Conservation (phyloP, 768 basidiomycete genomes). For the Leccinum rimulosum region DNA sequence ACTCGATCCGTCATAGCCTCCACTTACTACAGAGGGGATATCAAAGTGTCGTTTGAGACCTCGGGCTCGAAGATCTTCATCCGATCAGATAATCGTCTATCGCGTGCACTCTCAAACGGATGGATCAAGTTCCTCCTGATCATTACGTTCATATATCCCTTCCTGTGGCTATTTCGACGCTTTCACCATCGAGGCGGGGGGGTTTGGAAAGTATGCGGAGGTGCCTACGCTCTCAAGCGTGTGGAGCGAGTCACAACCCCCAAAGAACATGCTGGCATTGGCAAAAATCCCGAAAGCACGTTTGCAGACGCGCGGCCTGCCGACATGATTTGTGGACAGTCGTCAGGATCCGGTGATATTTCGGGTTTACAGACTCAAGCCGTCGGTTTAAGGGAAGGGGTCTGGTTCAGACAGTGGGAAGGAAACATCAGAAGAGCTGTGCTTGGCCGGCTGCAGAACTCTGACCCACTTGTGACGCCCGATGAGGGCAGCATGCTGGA, state of each 20-base stretch:
- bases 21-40: conserved; percentile 36
- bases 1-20: conserved; percentile 37
- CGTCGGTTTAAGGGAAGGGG: conserved; percentile 65
- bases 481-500: conserved; percentile 26
- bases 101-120: conserved; percentile 63
- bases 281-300: conserved; percentile 2
- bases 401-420: conserved; percentile 83
- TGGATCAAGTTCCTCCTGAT: conserved; percentile 72
- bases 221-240: conserved; percentile 70
- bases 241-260: conserved; percentile 17
- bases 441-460: conserved; percentile 35
- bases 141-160: conserved; percentile 70
- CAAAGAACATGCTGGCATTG: conserved; percentile 4
- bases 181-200: conserved; percentile 69
- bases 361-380: conserved; percentile 36
- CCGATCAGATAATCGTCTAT: conserved; percentile 63
- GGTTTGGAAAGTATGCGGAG: conserved; percentile 72
- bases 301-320: conserved; percentile 2
- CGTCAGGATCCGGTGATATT: conserved; percentile 28
- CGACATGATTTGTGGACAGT: background rate
- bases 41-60: conserved; percentile 49
- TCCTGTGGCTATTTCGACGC: conserved; percentile 77
- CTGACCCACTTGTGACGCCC: conserved; percentile 35
- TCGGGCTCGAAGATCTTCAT: conserved; percentile 53
- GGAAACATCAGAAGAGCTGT: conserved; percentile 63